Base-by-base conservation (phyloP, 805 yeast species). In the Candida saitoana region DNA sequence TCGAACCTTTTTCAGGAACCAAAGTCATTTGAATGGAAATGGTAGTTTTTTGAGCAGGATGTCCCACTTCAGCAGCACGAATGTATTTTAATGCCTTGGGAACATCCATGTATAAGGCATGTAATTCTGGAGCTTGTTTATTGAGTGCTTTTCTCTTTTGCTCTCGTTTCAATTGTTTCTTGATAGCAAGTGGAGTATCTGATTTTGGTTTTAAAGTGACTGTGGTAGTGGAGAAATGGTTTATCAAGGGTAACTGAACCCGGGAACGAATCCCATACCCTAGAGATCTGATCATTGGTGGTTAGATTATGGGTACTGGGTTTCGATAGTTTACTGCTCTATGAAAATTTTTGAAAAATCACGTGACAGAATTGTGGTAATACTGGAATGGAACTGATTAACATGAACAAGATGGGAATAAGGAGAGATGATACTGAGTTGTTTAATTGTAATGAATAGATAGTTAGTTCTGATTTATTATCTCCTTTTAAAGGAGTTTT, bases 61-160 rank as follows among this genome's bases (percentile, higher is more conserved):
- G 79, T 4, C 99, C 98, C 4, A 89, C 95, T 62, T 89, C 96
- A 4, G 89, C 79, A 0, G 98, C 96, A 48, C 96, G 74, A 43
- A 91, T 59, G 56, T 81, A 89, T 52, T 85, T 74, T 60, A 88
- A 62, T 1, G 97, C 96, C 22, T 67, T 62, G 4, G 85, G 77
- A 5, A 88, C 71, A 38, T 78, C 81, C 84, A 86, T 79, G 56
- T 79, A 83, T 41, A 84, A 67, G 1, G 90, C 90, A 39, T 73
- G 72, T 11, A 49, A 63, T 58, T 50, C 65, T 44, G 72, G 74
- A 46, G 60, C 82, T 38, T 53, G 59, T 44, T 59, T 60, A 47
- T 57, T 52, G 47, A 54, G 56, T 33, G 39, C 48, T 43, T 54
- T 60, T 34, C 52, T 46, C 16, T 48, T 42, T 39, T 56, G 63